Conservation (phyloP, 2,329 filamentous ascomycete genomes). For the Ophiostoma australiae region DNA sequence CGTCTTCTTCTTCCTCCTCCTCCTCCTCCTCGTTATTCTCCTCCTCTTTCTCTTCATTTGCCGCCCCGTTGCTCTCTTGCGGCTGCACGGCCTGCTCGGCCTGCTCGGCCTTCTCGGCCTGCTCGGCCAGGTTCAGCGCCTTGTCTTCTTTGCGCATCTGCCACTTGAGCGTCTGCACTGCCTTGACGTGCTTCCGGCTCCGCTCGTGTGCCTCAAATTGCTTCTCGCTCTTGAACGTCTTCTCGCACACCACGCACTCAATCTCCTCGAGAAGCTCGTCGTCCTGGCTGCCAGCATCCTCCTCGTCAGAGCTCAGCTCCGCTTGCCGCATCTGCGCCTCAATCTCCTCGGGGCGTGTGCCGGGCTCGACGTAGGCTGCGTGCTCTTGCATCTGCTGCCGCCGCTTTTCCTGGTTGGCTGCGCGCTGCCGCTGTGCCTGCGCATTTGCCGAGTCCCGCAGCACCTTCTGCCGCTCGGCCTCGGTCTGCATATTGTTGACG, state of each 20-base stretch:
- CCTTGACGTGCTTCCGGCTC: slow-evolving; percentile 93
- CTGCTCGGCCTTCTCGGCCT: not conserved
- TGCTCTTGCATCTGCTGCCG: slow-evolving; percentile 31
- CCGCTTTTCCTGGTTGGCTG: slow-evolving; percentile 65
- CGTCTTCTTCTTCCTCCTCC: slow-evolving; percentile 60
- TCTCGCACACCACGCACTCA: slow-evolving; percentile 73
- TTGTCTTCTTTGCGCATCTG: slow-evolving; percentile 80
- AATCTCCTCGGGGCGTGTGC: slow-evolving; percentile 43
- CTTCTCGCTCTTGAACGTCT: slow-evolving; percentile 82
- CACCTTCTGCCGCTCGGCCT: slow-evolving; percentile 72
- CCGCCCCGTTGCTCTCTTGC: not conserved
- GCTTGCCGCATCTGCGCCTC: slow-evolving; percentile 54
- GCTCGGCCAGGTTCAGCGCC: slow-evolving; percentile 44
- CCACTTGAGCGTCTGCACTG: slow-evolving; percentile 69
- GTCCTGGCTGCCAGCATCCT: slow-evolving; percentile 43
- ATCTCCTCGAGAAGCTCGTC: slow-evolving; percentile 55
- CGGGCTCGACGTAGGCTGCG: slow-evolving; percentile 22
- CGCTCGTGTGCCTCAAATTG: slow-evolving; percentile 89
- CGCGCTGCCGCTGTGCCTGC: slow-evolving; percentile 77
- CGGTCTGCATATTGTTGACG: slow-evolving; percentile 70
- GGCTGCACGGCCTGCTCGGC: not conserved
- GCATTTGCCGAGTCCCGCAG: slow-evolving; percentile 74
- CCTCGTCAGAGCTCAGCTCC: slow-evolving; percentile 53
- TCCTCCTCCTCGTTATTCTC: slow-evolving; percentile 43
- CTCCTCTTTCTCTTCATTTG: slow-evolving; percentile 15